Conservation (phyloP, 73 alveolate species). For the Paramecium biaurelia region DNA sequence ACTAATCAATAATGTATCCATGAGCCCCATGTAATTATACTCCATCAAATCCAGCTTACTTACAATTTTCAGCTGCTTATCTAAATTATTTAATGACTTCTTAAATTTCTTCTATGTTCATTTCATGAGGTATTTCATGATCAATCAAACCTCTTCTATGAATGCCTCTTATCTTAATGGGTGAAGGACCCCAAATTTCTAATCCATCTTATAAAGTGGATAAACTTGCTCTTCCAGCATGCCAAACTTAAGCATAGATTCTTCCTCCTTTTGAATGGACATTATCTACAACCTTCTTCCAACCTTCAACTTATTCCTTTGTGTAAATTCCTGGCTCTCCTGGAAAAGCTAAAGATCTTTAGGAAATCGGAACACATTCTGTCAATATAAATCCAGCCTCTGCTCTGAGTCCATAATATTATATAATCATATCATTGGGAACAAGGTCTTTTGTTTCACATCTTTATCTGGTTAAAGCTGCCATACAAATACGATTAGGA, state of each 20-base stretch:
- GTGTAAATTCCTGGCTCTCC: constrained; percentile 62
- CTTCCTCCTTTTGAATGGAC: constrained; percentile 61
- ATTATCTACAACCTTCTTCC: constrained; percentile 54
- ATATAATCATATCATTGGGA: constrained; percentile 46
- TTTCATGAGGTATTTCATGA: constrained; percentile 57
- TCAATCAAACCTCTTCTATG: constrained; percentile 11
- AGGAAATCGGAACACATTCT: constrained; percentile 50
- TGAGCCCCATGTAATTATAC: constrained; percentile 81
- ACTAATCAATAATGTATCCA: constrained; percentile 68
- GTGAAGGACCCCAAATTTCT: constrained; percentile 57
- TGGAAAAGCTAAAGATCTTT: constrained; percentile 47
- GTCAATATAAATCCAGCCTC: constrained; percentile 58
- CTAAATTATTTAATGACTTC: constrained; percentile 68
- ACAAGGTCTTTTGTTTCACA: constrained; percentile 52
- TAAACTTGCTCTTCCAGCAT: constrained; percentile 57
- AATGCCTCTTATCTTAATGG: constrained; percentile 38
- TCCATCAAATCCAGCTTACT: constrained; percentile 87
- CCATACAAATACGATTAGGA: constrained; percentile 56
- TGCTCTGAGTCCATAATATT: constrained; percentile 54
- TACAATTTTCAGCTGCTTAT: constrained; percentile 75
- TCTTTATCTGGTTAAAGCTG: constrained; percentile 67
- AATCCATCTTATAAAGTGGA: constrained; percentile 38
- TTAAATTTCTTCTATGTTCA: constrained; percentile 48
- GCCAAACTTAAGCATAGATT: constrained; percentile 57
- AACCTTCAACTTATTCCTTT: constrained; percentile 58